Percentiles rank a stretch among this genome's conserved stretches.
phyloP scores from a whole-genome alignment of 2,329 filamentous ascomycete species.

The Neospermospora avenae region DNA sequence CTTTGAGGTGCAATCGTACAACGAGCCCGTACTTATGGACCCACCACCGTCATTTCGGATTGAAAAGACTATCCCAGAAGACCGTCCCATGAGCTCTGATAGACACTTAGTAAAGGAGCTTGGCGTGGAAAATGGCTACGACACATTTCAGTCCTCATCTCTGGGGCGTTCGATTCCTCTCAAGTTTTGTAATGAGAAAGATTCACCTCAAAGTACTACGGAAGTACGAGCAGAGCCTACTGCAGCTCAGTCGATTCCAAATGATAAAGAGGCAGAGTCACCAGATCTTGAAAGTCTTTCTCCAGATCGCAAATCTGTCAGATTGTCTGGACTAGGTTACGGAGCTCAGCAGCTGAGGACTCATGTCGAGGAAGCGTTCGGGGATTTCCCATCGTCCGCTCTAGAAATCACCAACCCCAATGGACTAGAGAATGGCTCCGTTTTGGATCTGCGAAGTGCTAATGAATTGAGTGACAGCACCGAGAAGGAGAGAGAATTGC shows the following conservation, averaged over 20 bases:
- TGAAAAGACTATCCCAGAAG: slow-evolving; percentile 32
- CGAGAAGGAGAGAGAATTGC: background rate
- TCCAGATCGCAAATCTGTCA: slow-evolving; percentile 12
- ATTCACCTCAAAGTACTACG: background rate
- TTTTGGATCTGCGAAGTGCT: background rate
- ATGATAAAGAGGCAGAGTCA: background rate
- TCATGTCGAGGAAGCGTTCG: slow-evolving; percentile 30
- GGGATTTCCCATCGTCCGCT: slow-evolving; percentile 17
- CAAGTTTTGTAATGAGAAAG: background rate
- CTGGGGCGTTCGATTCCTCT: background rate
- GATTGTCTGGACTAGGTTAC: slow-evolving; percentile 21
- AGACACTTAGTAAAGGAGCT: slow-evolving; percentile 7
- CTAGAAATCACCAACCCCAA: slow-evolving; percentile 18
- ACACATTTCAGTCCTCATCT: background rate
- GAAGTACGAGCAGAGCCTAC: background rate
- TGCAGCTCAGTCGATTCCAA: background rate
- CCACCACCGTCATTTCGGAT: slow-evolving; percentile 31
- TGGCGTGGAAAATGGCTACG: background rate
- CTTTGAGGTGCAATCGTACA: slow-evolving; percentile 31
- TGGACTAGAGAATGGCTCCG: background rate
- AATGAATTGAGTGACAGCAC: background rate
- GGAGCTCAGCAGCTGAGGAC: slow-evolving; percentile 26
- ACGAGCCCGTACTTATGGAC: slow-evolving; percentile 16
- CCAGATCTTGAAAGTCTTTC: background rate
- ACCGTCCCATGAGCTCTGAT: slow-evolving; percentile 26